phyloP scores from a whole-genome alignment of 768 basidiomycete genomes.

The Lactifluus pinguis region DNA sequence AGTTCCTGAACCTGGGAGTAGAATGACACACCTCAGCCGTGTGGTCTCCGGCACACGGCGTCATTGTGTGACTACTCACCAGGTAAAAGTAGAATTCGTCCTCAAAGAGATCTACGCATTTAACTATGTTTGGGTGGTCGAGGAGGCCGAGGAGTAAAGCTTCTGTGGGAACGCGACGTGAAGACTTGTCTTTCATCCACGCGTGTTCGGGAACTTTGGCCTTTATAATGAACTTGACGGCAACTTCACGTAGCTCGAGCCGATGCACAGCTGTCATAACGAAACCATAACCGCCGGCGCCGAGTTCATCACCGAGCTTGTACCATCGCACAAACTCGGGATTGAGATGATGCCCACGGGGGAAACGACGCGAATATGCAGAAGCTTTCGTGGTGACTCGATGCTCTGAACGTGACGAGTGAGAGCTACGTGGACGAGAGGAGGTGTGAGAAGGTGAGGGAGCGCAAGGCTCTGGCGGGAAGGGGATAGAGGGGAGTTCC shows the following conservation, averaged over 20 bases:
- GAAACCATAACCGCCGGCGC: constrained; percentile 90
- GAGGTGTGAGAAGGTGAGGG: not conserved
- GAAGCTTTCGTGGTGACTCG: constrained; percentile 21
- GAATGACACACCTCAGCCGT: constrained; percentile 3
- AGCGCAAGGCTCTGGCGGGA: not conserved
- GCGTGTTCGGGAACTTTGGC: constrained; percentile 48
- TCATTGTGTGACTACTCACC: constrained; percentile 36
- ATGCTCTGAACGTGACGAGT: constrained; percentile 4
- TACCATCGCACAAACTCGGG: constrained; percentile 51
- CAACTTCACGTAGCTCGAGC: constrained; percentile 56
- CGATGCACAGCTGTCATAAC: constrained; percentile 80
- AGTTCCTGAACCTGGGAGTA: constrained; percentile 71
- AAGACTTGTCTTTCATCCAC: constrained; percentile 53
- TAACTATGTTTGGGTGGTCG: constrained; percentile 74
- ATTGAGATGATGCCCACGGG: constrained; percentile 50
- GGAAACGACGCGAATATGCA: constrained; percentile 46
- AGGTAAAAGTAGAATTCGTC: constrained; percentile 81
- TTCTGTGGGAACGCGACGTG: constrained; percentile 70
- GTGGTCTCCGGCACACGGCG: not conserved
- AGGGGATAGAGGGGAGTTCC: constrained; percentile 7
- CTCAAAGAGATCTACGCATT: constrained; percentile 77
- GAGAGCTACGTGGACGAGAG: constrained; percentile 8
- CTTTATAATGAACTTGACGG: constrained; percentile 93
- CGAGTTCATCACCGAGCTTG: constrained; percentile 65
- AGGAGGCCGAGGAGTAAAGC: constrained; percentile 65